Percentiles rank a stretch among this genome's conserved stretches.
These are phyloP conservation scores for maize (Zea mays) DNA, from an alignment of 176 grass and related monocot genomes.

Conservation along the genomic window DNA sequence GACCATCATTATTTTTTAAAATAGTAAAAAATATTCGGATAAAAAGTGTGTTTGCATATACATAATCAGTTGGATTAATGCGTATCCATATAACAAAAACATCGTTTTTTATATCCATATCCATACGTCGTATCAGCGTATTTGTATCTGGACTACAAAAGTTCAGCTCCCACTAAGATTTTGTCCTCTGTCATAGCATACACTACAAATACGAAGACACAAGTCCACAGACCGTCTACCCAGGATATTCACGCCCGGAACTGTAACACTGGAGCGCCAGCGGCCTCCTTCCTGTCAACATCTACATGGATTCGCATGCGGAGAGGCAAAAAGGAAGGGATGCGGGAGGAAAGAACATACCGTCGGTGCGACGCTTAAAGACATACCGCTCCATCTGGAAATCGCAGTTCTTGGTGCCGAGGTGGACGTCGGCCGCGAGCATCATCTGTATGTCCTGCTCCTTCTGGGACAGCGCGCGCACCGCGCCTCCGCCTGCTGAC, in stretches of 20 bases:
- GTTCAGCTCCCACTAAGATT: too few relatives aligned
- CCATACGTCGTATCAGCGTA: too few relatives aligned
- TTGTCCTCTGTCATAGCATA: not conserved
- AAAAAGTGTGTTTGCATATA: too few relatives aligned
- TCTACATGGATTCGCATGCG: not conserved
- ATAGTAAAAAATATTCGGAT: too few relatives aligned
- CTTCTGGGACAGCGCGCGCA: constrained; percentile 57
- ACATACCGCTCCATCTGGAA: constrained; percentile 99
- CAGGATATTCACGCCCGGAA: not conserved
- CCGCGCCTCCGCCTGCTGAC: constrained; percentile 33
- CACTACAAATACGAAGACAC: not conserved
- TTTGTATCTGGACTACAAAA: too few relatives aligned
- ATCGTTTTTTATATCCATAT: too few relatives aligned
- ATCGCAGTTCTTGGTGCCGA: constrained; percentile 96
- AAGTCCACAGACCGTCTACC: not conserved
- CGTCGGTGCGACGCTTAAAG: constrained; percentile 75
- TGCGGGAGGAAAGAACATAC: constrained; percentile 19
- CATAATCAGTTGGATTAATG: too few relatives aligned
- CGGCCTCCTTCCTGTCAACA: not conserved
- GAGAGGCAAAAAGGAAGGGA: not conserved
- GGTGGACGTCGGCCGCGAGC: constrained; percentile 91
- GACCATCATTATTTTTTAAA: too few relatives aligned
- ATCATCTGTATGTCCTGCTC: constrained; percentile 96
- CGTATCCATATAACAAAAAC: too few relatives aligned
- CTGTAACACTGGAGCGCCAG: not conserved